phyloP scores from a whole-genome alignment of 2,329 filamentous ascomycete species.

The Podosphaera fusca region DNA sequence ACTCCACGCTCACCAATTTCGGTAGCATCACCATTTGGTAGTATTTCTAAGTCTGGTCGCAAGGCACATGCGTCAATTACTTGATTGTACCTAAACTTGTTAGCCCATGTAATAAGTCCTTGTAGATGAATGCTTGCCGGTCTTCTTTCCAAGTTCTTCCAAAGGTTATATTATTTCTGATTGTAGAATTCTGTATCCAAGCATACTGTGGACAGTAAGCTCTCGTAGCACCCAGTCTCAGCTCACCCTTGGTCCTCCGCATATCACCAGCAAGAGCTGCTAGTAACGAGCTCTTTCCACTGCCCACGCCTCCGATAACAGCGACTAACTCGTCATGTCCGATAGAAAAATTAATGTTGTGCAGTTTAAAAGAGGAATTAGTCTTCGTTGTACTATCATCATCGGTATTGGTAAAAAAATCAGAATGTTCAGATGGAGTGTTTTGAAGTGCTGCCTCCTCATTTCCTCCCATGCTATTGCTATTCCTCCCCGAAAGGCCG shows the following conservation, averaged over 20 bases:
- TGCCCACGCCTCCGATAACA: slow-evolving; percentile 74
- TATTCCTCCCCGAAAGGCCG: not conserved
- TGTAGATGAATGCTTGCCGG: slow-evolving; percentile 31
- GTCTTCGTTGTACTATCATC: slow-evolving; percentile 31
- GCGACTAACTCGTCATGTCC: slow-evolving; percentile 57
- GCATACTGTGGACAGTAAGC: slow-evolving; percentile 93
- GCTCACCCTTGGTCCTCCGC: slow-evolving; percentile 54
- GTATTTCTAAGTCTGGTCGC: slow-evolving; percentile 67
- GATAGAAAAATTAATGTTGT: slow-evolving; percentile 41
- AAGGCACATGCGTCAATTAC: slow-evolving; percentile 55
- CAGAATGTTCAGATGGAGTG: not conserved
- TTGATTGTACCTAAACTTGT: slow-evolving; percentile 23
- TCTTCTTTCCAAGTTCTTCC: slow-evolving; percentile 50
- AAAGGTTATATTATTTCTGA: slow-evolving; percentile 78
- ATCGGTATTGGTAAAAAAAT: slow-evolving; percentile 18
- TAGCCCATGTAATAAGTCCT: too few species aligned
- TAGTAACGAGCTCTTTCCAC: slow-evolving; percentile 74
- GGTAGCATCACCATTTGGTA: slow-evolving; percentile 71
- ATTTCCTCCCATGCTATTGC: too few species aligned
- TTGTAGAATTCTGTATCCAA: slow-evolving; percentile 85
- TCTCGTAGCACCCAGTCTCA: slow-evolving; percentile 54
- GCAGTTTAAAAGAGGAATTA: slow-evolving; percentile 47
- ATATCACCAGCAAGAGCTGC: slow-evolving; percentile 84
- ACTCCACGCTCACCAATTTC: slow-evolving; percentile 93
- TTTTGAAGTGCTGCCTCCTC: not conserved